A percentile compares a stretch with the other conserved stretches of the same genome.
These are phyloP conservation scores for Coemansia sp. DNA, from an alignment of 192 early-diverging fungal genomes.

Conservation along the genomic window DNA sequence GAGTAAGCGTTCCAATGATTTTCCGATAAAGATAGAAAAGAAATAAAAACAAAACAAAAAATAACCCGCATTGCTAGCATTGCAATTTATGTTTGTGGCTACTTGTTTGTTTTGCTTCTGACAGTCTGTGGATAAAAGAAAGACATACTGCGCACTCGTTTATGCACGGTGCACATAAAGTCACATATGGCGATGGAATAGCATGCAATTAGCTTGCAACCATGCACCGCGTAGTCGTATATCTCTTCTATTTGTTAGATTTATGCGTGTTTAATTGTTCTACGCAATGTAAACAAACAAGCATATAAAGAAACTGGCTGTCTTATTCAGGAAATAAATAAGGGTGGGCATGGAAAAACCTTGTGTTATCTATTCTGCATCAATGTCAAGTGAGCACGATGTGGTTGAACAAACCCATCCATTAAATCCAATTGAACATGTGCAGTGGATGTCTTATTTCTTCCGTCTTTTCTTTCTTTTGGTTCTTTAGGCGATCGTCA, in stretches of 20 bases:
- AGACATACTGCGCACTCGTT: background rate
- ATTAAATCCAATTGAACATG: too few relatives aligned
- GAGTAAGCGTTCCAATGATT: background rate
- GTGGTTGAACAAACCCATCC: background rate
- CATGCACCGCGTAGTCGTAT: background rate
- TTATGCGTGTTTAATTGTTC: background rate
- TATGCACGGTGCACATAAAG: conserved; percentile 1
- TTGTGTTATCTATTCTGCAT: background rate
- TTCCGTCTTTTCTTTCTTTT: too few relatives aligned
- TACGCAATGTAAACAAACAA: background rate
- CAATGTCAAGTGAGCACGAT: background rate
- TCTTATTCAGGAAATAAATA: background rate
- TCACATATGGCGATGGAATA: background rate
- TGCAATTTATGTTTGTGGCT: too few relatives aligned
- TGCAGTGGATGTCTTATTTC: too few relatives aligned
- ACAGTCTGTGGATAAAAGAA: background rate
- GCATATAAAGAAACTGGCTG: background rate
- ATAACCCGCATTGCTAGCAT: background rate
- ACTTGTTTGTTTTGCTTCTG: background rate
- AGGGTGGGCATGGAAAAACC: background rate
- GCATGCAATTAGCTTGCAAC: background rate
- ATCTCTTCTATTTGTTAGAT: background rate
- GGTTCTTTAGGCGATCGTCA: too few relatives aligned
- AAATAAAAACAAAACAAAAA: background rate
- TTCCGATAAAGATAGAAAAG: background rate